Base-by-base conservation (phyloP, 306 rosid genomes). In the Cucumis cinereus region DNA sequence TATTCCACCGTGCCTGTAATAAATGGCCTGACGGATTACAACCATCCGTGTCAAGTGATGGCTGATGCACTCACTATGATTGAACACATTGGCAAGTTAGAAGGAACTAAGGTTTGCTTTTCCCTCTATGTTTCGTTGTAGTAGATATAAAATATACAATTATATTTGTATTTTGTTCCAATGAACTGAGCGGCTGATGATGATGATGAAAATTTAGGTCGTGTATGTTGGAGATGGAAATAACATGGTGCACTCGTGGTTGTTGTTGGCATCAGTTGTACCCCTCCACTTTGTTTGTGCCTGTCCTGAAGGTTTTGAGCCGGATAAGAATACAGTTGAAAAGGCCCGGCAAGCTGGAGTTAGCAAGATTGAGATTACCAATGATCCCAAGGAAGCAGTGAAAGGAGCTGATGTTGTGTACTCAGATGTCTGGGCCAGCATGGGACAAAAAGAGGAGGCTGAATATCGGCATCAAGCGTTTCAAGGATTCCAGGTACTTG, bases 391-490 rank as follows among this genome's bases (percentile, higher is more conserved):
- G 87, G 98, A 95, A 83, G 98, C 96, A 64, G 99, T 92, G 77
- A 89, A 76, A 83, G 96, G 92, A 38, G 98, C 98, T 63, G 96
- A 94, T 77, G 88, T 95, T 74, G 93, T 92, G 63, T 95, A 95
- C 82, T 88, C 99, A 14, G 96, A 90, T 85, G 96, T 92, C 77
- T 95, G 98, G 98, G 96, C 99, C 53, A 92, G 99, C 87, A 95
- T 95, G 99, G 98, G 99, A 69, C 99, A 94, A 83, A 94, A 94
- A 86, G 99, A 94, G 78, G 99, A 92, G 85, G 96, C 99, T 87
- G 95, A 79, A 10, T 4, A 82, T 82, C 90, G 99, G 2, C 93
- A 83, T 38, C 81, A 90, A 85, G 93, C 59, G 68, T 95, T 95
- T 82, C 81, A 86, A 79, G 97, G 87, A 64, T 95, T 95, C 86